Conservation (phyloP, 2,329 filamentous ascomycete species). For the Trichoderma guizhouense region DNA sequence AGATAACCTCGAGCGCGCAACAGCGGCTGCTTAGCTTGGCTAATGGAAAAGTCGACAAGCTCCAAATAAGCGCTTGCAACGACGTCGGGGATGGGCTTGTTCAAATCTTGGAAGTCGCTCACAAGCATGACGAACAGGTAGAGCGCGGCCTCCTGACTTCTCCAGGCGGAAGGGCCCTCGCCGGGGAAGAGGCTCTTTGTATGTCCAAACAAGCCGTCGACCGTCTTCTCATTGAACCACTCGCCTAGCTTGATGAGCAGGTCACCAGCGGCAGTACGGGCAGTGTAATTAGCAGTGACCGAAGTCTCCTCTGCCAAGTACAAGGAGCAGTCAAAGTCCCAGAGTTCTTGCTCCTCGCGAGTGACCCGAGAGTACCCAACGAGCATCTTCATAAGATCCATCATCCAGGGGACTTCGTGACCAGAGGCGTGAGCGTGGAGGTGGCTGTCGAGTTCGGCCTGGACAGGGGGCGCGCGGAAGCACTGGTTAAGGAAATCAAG, state of each 20-base stretch:
- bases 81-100: slow-evolving; percentile 65
- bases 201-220: slow-evolving; percentile 76
- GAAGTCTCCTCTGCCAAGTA: slow-evolving; percentile 94
- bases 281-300: slow-evolving; percentile 93
- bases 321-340: slow-evolving; percentile 95
- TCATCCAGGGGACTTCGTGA: slow-evolving; percentile 72
- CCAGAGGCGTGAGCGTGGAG: slow-evolving; percentile 59
- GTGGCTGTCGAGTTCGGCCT: slow-evolving; percentile 81
- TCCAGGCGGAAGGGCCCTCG: slow-evolving; percentile 47
- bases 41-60: slow-evolving; percentile 75
- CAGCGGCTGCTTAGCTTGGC: slow-evolving; percentile 66
- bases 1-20: slow-evolving; percentile 84
- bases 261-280: slow-evolving; percentile 87
- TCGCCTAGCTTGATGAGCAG: slow-evolving; percentile 89
- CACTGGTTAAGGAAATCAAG: slow-evolving; percentile 92
- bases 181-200: slow-evolving; percentile 69
- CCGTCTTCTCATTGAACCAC: slow-evolving; percentile 73
- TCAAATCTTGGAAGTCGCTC: slow-evolving; percentile 76
- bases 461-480: slow-evolving; percentile 81
- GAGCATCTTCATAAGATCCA: slow-evolving; percentile 81
- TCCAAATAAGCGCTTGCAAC: slow-evolving; percentile 73
- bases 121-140: slow-evolving; percentile 83
- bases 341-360: slow-evolving; percentile 87
- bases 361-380: slow-evolving; percentile 86
- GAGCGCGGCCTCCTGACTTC: slow-evolving; percentile 72